Percentiles rank a stretch among this genome's conserved stretches.
These are phyloP conservation scores for Metschnikowia reukaufii DNA, from an alignment of 805 yeast species.

Conservation along the genomic window DNA sequence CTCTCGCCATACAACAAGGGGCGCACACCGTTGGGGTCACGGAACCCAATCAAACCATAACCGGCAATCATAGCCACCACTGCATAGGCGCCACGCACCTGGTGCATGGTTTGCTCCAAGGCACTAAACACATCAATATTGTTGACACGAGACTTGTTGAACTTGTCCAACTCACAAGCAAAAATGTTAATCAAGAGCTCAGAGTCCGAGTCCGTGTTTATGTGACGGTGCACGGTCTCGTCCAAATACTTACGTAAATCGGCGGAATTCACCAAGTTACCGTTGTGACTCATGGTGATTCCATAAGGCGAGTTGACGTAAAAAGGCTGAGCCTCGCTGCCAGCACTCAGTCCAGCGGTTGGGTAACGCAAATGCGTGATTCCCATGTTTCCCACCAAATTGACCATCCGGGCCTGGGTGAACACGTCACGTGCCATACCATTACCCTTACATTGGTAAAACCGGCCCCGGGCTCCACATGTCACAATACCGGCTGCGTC, in stretches of 20 bases:
- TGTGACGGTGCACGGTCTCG: conserved; percentile 93
- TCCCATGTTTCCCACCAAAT: conserved; percentile 91
- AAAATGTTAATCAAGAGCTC: conserved; percentile 86
- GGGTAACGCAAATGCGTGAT: conserved; percentile 94
- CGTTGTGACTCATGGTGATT: conserved; percentile 86
- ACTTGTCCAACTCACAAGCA: conserved; percentile 87
- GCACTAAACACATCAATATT: conserved; percentile 87
- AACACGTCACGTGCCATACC: conserved; percentile 99
- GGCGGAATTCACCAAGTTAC: conserved; percentile 86
- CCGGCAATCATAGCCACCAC: conserved; percentile 96
- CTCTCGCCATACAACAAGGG: conserved; percentile 90
- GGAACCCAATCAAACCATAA: conserved; percentile 89
- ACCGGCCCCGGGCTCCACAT: conserved; percentile 88
- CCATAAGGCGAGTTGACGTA: conserved; percentile 98
- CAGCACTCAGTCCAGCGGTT: conserved; percentile 94
- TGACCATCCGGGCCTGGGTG: conserved; percentile 74
- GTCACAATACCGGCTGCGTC: conserved; percentile 99
- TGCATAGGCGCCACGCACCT: conserved; percentile 95
- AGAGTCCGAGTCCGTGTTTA: conserved; percentile 95
- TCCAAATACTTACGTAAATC: conserved; percentile 80
- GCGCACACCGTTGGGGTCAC: conserved; percentile 96
- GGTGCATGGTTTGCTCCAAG: conserved; percentile 72
- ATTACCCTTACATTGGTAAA: conserved; percentile 97
- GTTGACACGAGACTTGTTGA: conserved; percentile 91
- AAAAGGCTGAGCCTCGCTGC: conserved; percentile 97